Percentiles rank a stretch among this genome's conserved stretches.
Conservation (phyloP, 257 asterid genomes). For the Sherardia arvensis region DNA sequence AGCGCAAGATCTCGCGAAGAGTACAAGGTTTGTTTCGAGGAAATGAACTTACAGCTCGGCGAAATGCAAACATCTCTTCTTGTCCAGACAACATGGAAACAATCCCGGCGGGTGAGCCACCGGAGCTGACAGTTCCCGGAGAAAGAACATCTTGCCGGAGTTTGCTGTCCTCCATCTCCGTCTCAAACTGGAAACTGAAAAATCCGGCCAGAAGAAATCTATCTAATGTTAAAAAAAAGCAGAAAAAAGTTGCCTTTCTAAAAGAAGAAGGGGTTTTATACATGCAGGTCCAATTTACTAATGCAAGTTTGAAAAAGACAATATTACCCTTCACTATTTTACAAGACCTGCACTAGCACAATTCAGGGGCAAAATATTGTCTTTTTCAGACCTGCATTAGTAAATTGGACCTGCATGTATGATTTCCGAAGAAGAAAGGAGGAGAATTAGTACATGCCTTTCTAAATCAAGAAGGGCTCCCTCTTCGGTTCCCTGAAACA, state of each 20-base stretch:
- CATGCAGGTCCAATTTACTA: too few species aligned
- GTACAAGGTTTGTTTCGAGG: neutral
- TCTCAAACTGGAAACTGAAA: constrained; percentile 90
- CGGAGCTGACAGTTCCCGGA: constrained; percentile 63
- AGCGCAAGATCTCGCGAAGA: neutral
- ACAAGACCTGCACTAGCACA: too few species aligned
- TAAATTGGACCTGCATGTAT: too few species aligned
- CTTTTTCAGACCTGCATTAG: too few species aligned
- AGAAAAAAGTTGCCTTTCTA: too few species aligned
- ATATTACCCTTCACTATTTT: too few species aligned
- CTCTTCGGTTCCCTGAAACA: constrained; percentile 96
- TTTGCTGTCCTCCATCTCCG: constrained; percentile 72
- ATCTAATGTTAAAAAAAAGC: neutral
- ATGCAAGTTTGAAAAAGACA: too few species aligned
- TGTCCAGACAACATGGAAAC: constrained; percentile 71
- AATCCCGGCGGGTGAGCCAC: constrained; percentile 62
- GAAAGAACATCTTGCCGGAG: constrained; percentile 84
- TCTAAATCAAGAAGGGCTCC: constrained; percentile 86
- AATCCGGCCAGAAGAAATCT: neutral
- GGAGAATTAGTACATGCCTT: constrained; percentile 39
- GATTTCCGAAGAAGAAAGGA: too few species aligned
- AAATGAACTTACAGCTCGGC: constrained; percentile 76
- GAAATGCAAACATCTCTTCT: constrained; percentile 94
- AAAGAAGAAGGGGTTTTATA: too few species aligned
- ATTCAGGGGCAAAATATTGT: too few species aligned